Evolutionary conservation across 306 rosid species (phyloP).

Genomic region (Amphicarpaea edgeworthii): DNA sequence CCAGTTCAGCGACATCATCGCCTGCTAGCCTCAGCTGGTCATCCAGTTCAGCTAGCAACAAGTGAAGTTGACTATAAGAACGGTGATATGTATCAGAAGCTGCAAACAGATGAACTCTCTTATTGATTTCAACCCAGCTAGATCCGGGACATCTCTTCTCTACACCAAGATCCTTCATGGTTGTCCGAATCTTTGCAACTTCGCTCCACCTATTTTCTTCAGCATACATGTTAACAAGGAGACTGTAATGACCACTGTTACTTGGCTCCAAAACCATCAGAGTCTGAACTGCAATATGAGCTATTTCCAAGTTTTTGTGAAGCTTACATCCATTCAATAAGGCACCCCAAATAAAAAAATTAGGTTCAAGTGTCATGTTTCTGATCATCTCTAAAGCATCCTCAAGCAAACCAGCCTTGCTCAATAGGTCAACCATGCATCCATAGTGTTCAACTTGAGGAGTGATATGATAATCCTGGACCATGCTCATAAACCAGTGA

Average conservation of each 20-base stretch:
- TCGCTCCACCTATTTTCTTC: constrained; percentile 71
- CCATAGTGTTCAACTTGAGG: constrained; percentile 81
- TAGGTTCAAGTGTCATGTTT: constrained; percentile 64
- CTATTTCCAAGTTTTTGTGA: constrained; percentile 66
- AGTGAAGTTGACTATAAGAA: constrained; percentile 55
- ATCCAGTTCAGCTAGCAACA: constrained; percentile 60
- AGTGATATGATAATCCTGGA: constrained; percentile 52
- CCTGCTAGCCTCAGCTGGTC: constrained; percentile 64
- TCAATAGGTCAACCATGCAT: constrained; percentile 82
- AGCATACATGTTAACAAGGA: constrained; percentile 72
- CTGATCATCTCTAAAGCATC: constrained; percentile 72
- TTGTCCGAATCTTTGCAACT: constrained; percentile 61
- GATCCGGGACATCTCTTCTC: constrained; percentile 79
- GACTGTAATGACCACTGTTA: constrained; percentile 73
- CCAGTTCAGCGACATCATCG: constrained; percentile 54
- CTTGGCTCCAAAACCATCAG: constrained; percentile 71
- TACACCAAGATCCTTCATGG: constrained; percentile 72
- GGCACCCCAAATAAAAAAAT: constrained; percentile 82
- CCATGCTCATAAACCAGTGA: constrained; percentile 65
- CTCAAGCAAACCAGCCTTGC: constrained; percentile 78
- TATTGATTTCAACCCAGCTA: constrained; percentile 78
- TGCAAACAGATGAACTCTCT: constrained; percentile 63
- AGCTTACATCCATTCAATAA: constrained; percentile 83
- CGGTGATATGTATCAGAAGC: constrained; percentile 71
- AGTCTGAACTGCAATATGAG: constrained; percentile 57